Base-by-base conservation (phyloP, 768 basidiomycete species). In the Suillus subalutaceus region DNA sequence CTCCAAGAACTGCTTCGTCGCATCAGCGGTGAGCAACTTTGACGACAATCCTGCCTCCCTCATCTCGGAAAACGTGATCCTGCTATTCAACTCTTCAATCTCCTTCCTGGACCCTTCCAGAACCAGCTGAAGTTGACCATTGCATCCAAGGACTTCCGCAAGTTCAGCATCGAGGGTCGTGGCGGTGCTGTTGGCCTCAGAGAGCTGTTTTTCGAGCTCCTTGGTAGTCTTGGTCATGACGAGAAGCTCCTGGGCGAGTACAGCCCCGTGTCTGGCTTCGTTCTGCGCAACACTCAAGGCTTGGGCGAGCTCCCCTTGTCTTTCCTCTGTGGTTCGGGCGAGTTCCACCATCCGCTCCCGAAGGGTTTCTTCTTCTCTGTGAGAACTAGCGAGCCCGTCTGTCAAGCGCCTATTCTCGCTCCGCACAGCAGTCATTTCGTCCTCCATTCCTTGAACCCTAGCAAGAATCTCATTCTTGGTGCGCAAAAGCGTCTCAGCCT, bases 401-500 rank as follows among this genome's bases (percentile, higher is more conserved):
- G 30, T 60, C 59, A 60, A 60, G 5, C 59, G 59, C 26, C 26
- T 60, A 30, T 60, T 60, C 41, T 60, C 59, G 26, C 26, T n/a
- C 32, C 26, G 59, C 12, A 41, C 26, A 43, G 41, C 41, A 13
- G 18, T 20, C 10, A 60, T 20, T 60, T 60, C 41, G 12, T 60
- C 41, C 41, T 60, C 41, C 41, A 60, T 41, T 43, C 41, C 41
- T 3, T 32, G 59, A 18, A 43, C 18, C 41, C 18, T 0, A 10
- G 26, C 26, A 26, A 40, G 20, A 30, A 32, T 32, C 6, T 43
- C 59, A 43, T 43, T 75, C 71, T 35, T 70, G 69, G 15, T 59
- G 65, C 30, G 69, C 65, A 32, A 73, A 66, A 78, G 66, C 18
- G 35, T 63, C 55, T 69, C 71, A 40, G 78, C 67, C 65, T 70